Evolutionary conservation across 2,329 filamentous ascomycete genomes (phyloP), one percentile per base, ranked within the genome.

Genomic region (Cryphonectria naterciae): DNA sequence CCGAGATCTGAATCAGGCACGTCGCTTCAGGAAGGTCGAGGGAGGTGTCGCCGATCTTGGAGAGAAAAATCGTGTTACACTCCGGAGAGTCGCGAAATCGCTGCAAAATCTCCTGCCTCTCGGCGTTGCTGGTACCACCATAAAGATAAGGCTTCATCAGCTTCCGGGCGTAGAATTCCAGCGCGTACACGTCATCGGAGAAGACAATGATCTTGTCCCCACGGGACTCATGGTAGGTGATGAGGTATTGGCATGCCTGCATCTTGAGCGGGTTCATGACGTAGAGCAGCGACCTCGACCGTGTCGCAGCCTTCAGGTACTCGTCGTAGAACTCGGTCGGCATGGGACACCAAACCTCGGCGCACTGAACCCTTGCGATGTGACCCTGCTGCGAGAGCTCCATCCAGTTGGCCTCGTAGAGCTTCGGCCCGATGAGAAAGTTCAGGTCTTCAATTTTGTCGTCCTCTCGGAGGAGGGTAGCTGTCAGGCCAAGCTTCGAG

Each of bases 331-430:
- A 99, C 76, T 99, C 96, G 0, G 95, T 96, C 0, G 96, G 97
- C 96, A 99, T 99, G 2, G 95, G 94, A 78, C 96, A 99, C 96
- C 96, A 99, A 8, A 99, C 96, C 81, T 99, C 96, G 19, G 96
- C 96, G 80, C 96, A 99, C 80, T 99, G 96, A 1, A 99, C 96
- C 75, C 94, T 92, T 49, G 96, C 96, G 79, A 99, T 99, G 78
- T 98, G 95, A 0, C 96, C 96, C 81, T 98, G 94, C 77, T 98
- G 93, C 1, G 95, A 96, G 56, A 99, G 88, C 80, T 99, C 96
- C 91, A 98, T 97, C 96, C 96, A 99, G 80, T 99, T 99, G 39
- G 96, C 96, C 81, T 99, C 96, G 79, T 97, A 99, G 0, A 99
- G 85, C 80, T 99, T 99, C 0, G 96, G 96, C 0, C 96, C 96